Conservation (phyloP, 192 early-diverging fungal species). For the Mortierella claussenii region DNA sequence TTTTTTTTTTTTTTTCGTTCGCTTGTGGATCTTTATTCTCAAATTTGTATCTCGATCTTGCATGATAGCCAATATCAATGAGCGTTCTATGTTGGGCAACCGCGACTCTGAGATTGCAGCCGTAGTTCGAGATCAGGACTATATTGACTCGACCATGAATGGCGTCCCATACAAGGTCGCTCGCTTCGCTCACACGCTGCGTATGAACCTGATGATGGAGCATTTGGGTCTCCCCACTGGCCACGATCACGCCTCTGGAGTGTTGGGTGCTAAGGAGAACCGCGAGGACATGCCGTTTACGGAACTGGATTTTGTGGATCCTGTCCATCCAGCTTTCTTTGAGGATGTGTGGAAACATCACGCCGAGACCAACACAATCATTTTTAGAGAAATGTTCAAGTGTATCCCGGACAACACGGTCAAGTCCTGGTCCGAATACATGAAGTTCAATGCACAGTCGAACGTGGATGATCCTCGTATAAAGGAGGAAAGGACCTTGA, state of each 20-base stretch:
- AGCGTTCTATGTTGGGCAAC: slow-evolving; percentile 83
- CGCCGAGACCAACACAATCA: slow-evolving; percentile 68
- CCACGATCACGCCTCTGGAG: slow-evolving; percentile 8
- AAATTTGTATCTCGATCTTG: no score
- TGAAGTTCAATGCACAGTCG: slow-evolving; percentile 46
- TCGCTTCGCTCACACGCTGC: slow-evolving; percentile 76
- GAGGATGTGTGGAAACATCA: slow-evolving; percentile 67
- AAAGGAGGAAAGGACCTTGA: slow-evolving; percentile 41
- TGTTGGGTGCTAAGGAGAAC: background rate
- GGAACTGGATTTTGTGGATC: slow-evolving; percentile 67
- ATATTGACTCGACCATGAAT: slow-evolving; percentile 73
- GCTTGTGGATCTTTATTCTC: no score
- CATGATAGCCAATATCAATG: slow-evolving; percentile 82
- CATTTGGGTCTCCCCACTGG: slow-evolving; percentile 71
- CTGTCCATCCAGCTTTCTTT: slow-evolving; percentile 70
- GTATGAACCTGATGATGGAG: slow-evolving; percentile 79
- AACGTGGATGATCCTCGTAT: slow-evolving; percentile 47
- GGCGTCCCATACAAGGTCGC: slow-evolving; percentile 75
- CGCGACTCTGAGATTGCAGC: slow-evolving; percentile 88
- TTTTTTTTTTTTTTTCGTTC: background rate
- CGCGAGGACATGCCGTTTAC: slow-evolving; percentile 12
- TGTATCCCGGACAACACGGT: slow-evolving; percentile 86
- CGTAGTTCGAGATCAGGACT: slow-evolving; percentile 70
- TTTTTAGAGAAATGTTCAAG: slow-evolving; percentile 78
- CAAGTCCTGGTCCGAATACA: slow-evolving; percentile 66